Percentiles rank a stretch among this genome's conserved stretches.
Evolutionary conservation across 495 filamentous ascomycete genomes (phyloP).

Genomic region (Barbatosphaeria neglecta): DNA sequence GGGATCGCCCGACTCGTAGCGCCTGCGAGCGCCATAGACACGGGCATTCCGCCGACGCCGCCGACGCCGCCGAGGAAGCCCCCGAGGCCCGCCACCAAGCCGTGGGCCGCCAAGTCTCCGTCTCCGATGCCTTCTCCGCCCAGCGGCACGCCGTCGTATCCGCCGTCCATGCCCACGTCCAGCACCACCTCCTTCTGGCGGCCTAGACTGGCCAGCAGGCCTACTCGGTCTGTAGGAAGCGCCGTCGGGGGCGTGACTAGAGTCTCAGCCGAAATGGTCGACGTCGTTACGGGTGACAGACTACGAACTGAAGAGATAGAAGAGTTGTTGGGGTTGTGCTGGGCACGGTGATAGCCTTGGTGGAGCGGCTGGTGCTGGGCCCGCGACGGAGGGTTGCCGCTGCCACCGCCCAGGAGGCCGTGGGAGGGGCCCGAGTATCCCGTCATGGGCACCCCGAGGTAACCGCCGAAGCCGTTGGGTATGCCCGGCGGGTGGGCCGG

Average conservation of each 20-base stretch:
- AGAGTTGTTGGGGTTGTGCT: conserved; percentile 2
- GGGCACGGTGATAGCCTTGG: background rate
- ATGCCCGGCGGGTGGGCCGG: background rate
- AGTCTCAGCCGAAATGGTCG: conserved; percentile 24
- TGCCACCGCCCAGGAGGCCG: conserved; percentile 5
- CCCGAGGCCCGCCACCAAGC: no score
- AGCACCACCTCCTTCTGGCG: conserved; percentile 21
- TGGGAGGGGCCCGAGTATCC: conserved; percentile 1
- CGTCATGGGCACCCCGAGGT: conserved; percentile 11
- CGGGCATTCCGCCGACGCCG: conserved; percentile 11
- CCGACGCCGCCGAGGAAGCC: conserved; percentile 7
- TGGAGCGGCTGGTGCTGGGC: conserved; percentile 11
- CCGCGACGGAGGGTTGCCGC: conserved; percentile 10
- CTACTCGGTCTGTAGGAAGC: conserved; percentile 9
- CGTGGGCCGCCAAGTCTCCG: conserved; percentile 19
- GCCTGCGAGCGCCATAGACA: conserved; percentile 18
- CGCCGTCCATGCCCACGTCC: conserved; percentile 6
- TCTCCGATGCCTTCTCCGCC: no score
- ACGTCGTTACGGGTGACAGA: conserved; percentile 27
- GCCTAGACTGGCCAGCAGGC: conserved; percentile 11
- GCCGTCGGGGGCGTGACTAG: conserved; percentile 21
- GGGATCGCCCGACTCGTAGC: conserved; percentile 20
- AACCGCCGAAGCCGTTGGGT: conserved; percentile 5
- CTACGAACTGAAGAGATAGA: conserved; percentile 27
- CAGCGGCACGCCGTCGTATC: conserved; percentile 5